These are phyloP conservation scores for Cyberlindnera maritima DNA, from an alignment of 805 yeast species.

Conservation along the genomic window DNA sequence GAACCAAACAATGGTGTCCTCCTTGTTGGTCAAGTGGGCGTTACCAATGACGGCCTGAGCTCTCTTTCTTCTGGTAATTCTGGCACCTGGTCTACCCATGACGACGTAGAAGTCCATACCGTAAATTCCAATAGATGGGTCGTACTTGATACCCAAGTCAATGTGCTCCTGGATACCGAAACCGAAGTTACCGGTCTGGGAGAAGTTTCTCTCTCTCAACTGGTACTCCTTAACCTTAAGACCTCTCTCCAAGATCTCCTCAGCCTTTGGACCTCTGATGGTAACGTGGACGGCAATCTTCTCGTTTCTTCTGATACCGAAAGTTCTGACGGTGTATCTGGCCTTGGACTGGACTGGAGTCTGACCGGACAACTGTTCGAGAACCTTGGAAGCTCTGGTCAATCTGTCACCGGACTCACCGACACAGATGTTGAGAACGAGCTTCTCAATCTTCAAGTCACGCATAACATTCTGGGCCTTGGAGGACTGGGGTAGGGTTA, in stretches of 20 bases:
- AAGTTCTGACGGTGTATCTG: slow-evolving; percentile 99
- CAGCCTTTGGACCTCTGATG: slow-evolving; percentile 99
- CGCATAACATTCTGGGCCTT: slow-evolving; percentile 93
- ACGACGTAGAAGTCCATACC: slow-evolving; percentile 99
- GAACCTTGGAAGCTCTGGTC: slow-evolving; percentile 99
- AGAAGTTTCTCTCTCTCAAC: slow-evolving; percentile 90
- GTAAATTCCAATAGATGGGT: slow-evolving; percentile 99
- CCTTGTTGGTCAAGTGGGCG: slow-evolving; percentile 87
- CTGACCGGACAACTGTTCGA: slow-evolving; percentile 99
- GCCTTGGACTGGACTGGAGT: slow-evolving; percentile 99
- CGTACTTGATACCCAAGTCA: slow-evolving; percentile 99
- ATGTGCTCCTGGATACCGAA: slow-evolving; percentile 99
- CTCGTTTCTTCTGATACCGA: slow-evolving; percentile 99
- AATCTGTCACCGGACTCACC: slow-evolving; percentile 99
- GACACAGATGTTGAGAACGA: slow-evolving; percentile 99
- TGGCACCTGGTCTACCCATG: slow-evolving; percentile 98
- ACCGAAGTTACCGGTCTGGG: slow-evolving; percentile 99
- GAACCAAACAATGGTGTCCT: slow-evolving; percentile 97
- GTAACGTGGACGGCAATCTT: slow-evolving; percentile 99
- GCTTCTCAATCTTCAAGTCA: slow-evolving; percentile 98
- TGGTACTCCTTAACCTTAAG: slow-evolving; percentile 99
- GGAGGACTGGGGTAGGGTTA: slow-evolving; percentile 36
- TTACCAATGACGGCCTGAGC: slow-evolving; percentile 84
- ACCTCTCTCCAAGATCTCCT: slow-evolving; percentile 99
- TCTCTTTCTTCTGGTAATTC: slow-evolving; percentile 99